These are phyloP conservation scores for Zygotorulaspora florentina DNA, from an alignment of 805 yeast species.

Conservation along the genomic window DNA sequence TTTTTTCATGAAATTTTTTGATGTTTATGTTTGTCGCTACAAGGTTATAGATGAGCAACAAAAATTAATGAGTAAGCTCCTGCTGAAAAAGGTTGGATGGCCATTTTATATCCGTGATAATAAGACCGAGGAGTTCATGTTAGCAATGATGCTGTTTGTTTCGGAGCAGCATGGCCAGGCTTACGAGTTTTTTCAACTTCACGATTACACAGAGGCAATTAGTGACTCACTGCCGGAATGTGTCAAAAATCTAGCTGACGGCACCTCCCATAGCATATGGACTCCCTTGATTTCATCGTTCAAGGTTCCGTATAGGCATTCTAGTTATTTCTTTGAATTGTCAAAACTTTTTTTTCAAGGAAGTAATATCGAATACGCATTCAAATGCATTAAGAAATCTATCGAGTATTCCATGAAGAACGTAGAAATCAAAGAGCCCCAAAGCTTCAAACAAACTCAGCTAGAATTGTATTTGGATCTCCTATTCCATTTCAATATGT, in stretches of 20 bases:
- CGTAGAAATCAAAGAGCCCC: conserved; percentile 18
- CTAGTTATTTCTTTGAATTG: conserved; percentile 26
- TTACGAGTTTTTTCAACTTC: conserved; percentile 25
- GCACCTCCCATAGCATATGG: conserved; percentile 21
- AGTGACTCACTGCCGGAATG: conserved; percentile 19
- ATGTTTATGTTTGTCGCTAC: conserved; percentile 15
- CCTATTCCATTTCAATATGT: conserved; percentile 25
- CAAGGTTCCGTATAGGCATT: conserved; percentile 12
- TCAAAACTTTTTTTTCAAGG: conserved; percentile 26
- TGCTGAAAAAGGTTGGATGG: conserved; percentile 18
- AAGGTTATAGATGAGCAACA: conserved; percentile 4
- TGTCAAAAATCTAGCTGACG: conserved; percentile 14
- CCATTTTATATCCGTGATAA: conserved; percentile 22
- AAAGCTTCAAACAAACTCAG: conserved; percentile 21
- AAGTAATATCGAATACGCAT: conserved; percentile 20
- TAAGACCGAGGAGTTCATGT: conserved; percentile 25
- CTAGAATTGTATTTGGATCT: conserved; percentile 27
- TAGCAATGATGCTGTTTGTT: conserved; percentile 25
- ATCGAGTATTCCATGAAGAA: conserved; percentile 21
- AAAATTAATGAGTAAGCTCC: conserved; percentile 5
- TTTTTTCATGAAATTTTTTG: conserved; percentile 20
- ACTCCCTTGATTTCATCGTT: conserved; percentile 21
- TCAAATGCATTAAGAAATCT: conserved; percentile 29
- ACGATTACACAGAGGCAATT: conserved; percentile 23
- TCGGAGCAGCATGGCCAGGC: conserved; percentile 27